Base-by-base conservation (phyloP, 1,284 basidiomycete genomes). In the Moniliophthora roreri region DNA sequence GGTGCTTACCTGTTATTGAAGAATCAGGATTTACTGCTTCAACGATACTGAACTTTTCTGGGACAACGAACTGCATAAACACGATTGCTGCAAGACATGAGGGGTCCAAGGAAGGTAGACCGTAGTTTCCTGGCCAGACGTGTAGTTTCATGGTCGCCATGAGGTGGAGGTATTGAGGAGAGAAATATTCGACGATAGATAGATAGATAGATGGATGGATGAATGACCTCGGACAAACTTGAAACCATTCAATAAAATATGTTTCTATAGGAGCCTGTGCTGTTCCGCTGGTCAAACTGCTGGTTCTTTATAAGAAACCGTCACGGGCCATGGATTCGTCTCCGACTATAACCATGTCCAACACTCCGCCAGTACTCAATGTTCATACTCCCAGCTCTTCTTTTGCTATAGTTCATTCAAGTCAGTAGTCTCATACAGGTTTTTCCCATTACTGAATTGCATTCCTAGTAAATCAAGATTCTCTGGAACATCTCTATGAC, bases 351-450 rank as follows among this genome's bases (percentile, higher is more conserved):
- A 45, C 24, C 7, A 53, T 53, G 55, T 46, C 51, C 10, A 23
- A 21, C 20, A 57, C 70, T 47, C 70, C 70, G 16, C 64, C 78
- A 28, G 67, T 89, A 44, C 67, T 91, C 51, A 80, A 86, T 58
- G 78, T 91, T 24, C 89, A 91, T 60, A 91, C 89, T 0, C 89
- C 89, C 0, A 66, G 74, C 1, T 79, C 81, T 7, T 91, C 89
- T 11, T 85, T 91, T 63, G 78, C 87, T 7, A 77, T 91, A 44
- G 70, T 85, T 15, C 87, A 91, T 66, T 87, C 86, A 35, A 70
- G 89, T 87, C 61, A 65, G 84, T 75, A 37, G 13, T 42, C 39
- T 57, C 40, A 16, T 21, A 18, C 44, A 39, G 24, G 15, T 7
- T 45, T 21, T 26, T 18, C 26, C 10, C 15, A n/a, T 44, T 37